Base-by-base conservation (phyloP, 1,139 yeast genomes). In the Insectozyma bohioensis region DNA sequence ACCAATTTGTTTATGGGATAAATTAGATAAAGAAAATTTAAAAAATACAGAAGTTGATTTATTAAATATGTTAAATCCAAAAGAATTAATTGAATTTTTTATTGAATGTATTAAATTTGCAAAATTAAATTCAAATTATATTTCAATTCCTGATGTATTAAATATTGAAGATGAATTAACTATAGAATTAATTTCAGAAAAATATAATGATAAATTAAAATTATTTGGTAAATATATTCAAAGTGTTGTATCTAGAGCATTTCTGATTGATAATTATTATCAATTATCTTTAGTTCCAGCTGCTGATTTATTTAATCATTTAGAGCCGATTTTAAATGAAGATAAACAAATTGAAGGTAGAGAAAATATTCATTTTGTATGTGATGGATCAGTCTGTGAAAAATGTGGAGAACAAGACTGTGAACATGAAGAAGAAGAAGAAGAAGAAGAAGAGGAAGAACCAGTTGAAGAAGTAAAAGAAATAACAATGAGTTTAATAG, bases 271-370 rank as follows among this genome's bases (percentile, higher is more conserved):
- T 53, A 71, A 68, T 30, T 87, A 61, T 52, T 85, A 82, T 47
- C 85, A 80, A 17, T 69, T 83, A 24, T 85, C 85, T 0, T 61
- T 90, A 39, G 95, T 88, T 19, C 96, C 97, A 0, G 90, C 90
- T 11, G 97, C 96, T 0, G 95, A 90, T 55, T 62, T 90, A 31
- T 88, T 88, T 61, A 88, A 88, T 46, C 96, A 87, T 52, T 62
- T 75, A 24, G 71, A 72, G 7, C 69, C 65, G 2, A 30, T 37
- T 42, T 7, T 46, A 2, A 11, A 11, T 5, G 48, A 26, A n/a
- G 56, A 45, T 7, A 44, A 35, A 6, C 39, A 42, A 13, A 39
- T 48, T 4, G 45, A 43, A 6, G 64, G 60, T 1, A 64, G 72
- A 26, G 85, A 80, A 34, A 70, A 78, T 47, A 88, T 83, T 5